These are phyloP conservation scores for Trifolium pratense DNA, from an alignment of 306 rosid genomes.

Conservation along the genomic window DNA sequence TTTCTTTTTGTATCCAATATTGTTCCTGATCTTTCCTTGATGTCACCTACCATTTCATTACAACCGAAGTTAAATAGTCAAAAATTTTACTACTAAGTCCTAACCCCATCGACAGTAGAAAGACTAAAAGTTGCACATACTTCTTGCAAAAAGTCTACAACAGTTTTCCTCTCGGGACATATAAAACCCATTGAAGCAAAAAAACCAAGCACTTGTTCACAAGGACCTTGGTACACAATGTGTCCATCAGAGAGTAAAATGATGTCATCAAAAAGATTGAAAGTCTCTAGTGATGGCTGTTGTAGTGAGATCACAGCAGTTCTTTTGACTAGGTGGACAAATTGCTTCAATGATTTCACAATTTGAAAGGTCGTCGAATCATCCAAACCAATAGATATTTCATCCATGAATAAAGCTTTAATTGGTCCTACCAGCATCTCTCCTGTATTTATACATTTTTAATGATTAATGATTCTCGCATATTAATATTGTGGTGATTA, in stretches of 20 bases:
- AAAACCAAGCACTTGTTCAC: neutral
- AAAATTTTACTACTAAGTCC: neutral
- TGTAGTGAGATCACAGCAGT: neutral
- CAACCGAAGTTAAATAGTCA: neutral
- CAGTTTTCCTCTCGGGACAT: neutral
- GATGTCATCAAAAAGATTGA: slow-evolving; percentile 2
- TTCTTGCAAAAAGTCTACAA: neutral
- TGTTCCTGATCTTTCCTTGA: slow-evolving; percentile 34
- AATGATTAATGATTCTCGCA: neutral
- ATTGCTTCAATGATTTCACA: slow-evolving; percentile 50
- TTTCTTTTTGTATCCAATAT: slow-evolving; percentile 50
- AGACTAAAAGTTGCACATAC: neutral
- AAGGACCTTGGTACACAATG: neutral
- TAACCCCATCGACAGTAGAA: neutral
- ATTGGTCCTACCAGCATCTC: slow-evolving; percentile 68
- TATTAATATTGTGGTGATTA: neutral
- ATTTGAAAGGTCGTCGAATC: slow-evolving; percentile 61
- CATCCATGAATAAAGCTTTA: slow-evolving; percentile 67
- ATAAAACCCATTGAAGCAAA: neutral
- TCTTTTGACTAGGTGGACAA: neutral
- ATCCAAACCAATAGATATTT: slow-evolving; percentile 68
- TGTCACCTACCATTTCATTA: slow-evolving; percentile 50
- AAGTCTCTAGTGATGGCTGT: slow-evolving; percentile 3
- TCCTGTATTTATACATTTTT: slow-evolving; percentile 37
- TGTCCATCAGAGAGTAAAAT: neutral